Percentiles rank a stretch among this genome's conserved stretches.
Evolutionary conservation across 805 yeast genomes (phyloP).

Genomic region (Torulaspora gathmanii): DNA sequence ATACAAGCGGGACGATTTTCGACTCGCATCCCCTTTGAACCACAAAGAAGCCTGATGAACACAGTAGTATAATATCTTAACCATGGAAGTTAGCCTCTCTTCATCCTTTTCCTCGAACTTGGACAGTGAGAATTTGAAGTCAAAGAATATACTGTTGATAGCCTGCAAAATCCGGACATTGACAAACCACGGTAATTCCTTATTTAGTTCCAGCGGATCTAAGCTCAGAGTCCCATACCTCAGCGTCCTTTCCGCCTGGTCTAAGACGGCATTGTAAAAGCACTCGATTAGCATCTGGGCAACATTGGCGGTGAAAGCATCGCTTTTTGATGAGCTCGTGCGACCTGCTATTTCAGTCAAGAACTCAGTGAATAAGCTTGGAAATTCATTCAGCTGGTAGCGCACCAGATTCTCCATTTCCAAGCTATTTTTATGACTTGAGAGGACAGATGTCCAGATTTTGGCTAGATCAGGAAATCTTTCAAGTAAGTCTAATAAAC

Average conservation of each 20-base stretch:
- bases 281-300: conserved; percentile 25
- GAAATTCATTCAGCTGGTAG: conserved; percentile 25
- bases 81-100: conserved; percentile 34
- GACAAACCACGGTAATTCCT: conserved; percentile 46
- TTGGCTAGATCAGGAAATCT: conserved; percentile 7
- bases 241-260: conserved; percentile 39
- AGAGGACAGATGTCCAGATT: conserved; percentile 15
- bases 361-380: conserved; percentile 25
- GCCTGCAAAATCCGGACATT: conserved; percentile 38
- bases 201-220: conserved; percentile 29
- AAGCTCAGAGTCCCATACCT: conserved; percentile 36
- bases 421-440: conserved; percentile 5
- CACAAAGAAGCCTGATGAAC: conserved; percentile 37
- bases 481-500: conserved; percentile 36
- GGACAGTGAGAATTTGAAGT: conserved; percentile 28
- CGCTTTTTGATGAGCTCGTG: conserved; percentile 9
- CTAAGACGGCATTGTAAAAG: conserved; percentile 32
- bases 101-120: conserved; percentile 12
- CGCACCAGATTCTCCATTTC: conserved; percentile 26
- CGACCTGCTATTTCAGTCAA: conserved; percentile 18
- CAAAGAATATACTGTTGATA: conserved; percentile 41
- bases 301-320: conserved; percentile 18
- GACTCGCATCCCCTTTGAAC: conserved; percentile 26
- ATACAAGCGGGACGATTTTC: conserved; percentile 22
- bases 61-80: conserved; percentile 41